These are phyloP conservation scores for Bombardia bombarda DNA, from an alignment of 495 filamentous ascomycete species.

Conservation along the genomic window DNA sequence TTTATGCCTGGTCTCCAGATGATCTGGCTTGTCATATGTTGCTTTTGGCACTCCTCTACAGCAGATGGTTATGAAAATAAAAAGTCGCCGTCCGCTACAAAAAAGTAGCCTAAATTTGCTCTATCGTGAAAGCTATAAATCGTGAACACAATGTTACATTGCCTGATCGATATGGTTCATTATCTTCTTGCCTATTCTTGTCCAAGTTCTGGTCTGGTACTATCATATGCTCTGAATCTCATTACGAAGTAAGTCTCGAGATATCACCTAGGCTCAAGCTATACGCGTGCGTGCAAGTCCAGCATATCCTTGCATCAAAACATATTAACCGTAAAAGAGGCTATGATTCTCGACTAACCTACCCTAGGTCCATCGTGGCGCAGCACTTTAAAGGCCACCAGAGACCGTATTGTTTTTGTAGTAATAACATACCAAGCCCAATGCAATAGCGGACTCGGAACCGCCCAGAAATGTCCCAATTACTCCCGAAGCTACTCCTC, in stretches of 20 bases:
- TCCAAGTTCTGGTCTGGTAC: too few relatives aligned
- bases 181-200: too few relatives aligned
- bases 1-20: slow-evolving; percentile 57
- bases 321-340: not conserved
- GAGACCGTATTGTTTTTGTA: slow-evolving; percentile 15
- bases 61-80: slow-evolving; percentile 30
- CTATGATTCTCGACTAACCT: slow-evolving; percentile 16
- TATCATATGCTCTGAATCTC: too few relatives aligned
- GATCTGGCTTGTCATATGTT: slow-evolving; percentile 45
- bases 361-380: slow-evolving; percentile 14
- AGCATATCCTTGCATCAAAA: not conserved
- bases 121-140: too few relatives aligned
- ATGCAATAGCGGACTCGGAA: slow-evolving; percentile 24
- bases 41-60: slow-evolving; percentile 43
- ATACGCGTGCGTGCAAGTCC: too few relatives aligned
- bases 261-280: too few relatives aligned
- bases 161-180: too few relatives aligned
- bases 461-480: slow-evolving; percentile 9
- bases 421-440: slow-evolving; percentile 25
- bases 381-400: slow-evolving; percentile 15
- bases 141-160: too few relatives aligned
- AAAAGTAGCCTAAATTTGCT: not conserved
- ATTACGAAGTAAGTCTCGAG: too few relatives aligned
- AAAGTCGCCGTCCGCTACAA: too few relatives aligned
- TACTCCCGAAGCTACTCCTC: slow-evolving; percentile 18